Evolutionary conservation across 176 grass and related monocot species (phyloP).

Genomic region (Aegilops tauschii): DNA sequence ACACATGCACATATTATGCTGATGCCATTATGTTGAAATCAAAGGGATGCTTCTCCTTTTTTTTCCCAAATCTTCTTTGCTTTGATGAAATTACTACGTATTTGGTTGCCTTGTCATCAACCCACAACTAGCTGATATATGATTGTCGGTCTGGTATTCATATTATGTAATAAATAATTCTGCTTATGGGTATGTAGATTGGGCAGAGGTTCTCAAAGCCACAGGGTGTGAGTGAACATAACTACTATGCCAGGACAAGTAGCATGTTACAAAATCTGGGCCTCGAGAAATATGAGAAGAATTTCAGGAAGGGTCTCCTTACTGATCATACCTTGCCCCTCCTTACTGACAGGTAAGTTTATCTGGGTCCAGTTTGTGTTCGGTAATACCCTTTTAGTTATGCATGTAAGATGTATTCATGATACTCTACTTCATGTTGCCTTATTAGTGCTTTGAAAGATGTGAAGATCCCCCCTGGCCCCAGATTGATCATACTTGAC

Average conservation of each 20-base stretch:
- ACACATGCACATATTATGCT: not conserved
- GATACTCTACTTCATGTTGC: constrained; percentile 4
- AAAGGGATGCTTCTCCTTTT: not conserved
- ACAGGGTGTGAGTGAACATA: not conserved
- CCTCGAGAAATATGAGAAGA: constrained; percentile 89
- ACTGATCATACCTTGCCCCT: constrained; percentile 81
- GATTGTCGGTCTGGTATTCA: not conserved
- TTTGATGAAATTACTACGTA: not conserved
- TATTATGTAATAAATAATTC: constrained; percentile 1
- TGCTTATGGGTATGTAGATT: constrained; percentile 49
- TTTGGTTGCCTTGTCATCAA: not conserved
- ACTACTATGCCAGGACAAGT: constrained; percentile 64
- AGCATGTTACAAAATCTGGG: constrained; percentile 70
- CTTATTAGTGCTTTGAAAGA: constrained; percentile 90
- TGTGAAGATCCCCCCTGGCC: constrained; percentile 86
- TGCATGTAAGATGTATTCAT: constrained; percentile 4
- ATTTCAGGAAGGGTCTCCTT: constrained; percentile 92
- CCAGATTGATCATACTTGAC: constrained; percentile 85
- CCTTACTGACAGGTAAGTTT: constrained; percentile 73
- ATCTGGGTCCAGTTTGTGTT: not conserved
- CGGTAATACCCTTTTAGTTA: not conserved
- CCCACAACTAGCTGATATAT: not conserved
- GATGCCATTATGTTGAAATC: not conserved
- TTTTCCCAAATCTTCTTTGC: not conserved
- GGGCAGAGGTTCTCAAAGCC: constrained; percentile 82